A percentile compares a stretch with the other conserved stretches of the same genome.
These are phyloP conservation scores for Nakazawaea siamensis DNA, from an alignment of 805 yeast species.

Conservation along the genomic window DNA sequence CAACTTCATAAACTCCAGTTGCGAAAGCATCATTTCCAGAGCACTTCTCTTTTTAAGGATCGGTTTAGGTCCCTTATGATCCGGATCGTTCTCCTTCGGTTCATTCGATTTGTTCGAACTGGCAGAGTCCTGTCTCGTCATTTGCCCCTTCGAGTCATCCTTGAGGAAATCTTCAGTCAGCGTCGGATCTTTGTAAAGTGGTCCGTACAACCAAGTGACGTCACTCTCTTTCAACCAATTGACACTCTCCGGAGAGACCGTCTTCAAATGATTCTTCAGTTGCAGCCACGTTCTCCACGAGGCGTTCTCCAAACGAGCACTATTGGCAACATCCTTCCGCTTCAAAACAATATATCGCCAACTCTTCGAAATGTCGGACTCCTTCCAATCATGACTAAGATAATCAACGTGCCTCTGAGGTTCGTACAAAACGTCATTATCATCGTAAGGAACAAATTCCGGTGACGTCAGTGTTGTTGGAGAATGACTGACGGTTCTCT, in stretches of 20 bases:
- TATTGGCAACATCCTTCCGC: constrained; percentile 77
- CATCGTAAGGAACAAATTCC: constrained; percentile 61
- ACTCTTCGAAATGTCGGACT: constrained; percentile 82
- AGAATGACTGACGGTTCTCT: neutral
- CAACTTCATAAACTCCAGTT: constrained; percentile 28
- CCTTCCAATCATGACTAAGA: constrained; percentile 93
- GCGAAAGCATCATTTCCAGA: constrained; percentile 69
- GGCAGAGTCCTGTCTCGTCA: neutral
- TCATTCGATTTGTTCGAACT: constrained; percentile 2
- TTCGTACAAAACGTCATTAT: constrained; percentile 67
- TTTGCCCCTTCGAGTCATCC: neutral
- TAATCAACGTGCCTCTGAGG: constrained; percentile 93
- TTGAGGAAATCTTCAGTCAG: neutral
- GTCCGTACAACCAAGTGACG: constrained; percentile 98
- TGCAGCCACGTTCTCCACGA: constrained; percentile 98
- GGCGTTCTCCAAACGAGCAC: constrained; percentile 76
- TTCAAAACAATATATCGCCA: constrained; percentile 89
- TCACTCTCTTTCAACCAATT: constrained; percentile 97
- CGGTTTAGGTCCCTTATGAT: constrained; percentile 57
- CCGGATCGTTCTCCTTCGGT: constrained; percentile 7
- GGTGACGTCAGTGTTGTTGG: constrained; percentile 5
- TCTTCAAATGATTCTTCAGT: constrained; percentile 57
- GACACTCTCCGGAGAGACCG: constrained; percentile 84
- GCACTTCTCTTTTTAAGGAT: constrained; percentile 83
- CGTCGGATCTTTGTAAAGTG: constrained; percentile 46